Evolutionary conservation across 176 grass and related monocot species (phyloP).

Genomic region (Microstegium vimineum): DNA sequence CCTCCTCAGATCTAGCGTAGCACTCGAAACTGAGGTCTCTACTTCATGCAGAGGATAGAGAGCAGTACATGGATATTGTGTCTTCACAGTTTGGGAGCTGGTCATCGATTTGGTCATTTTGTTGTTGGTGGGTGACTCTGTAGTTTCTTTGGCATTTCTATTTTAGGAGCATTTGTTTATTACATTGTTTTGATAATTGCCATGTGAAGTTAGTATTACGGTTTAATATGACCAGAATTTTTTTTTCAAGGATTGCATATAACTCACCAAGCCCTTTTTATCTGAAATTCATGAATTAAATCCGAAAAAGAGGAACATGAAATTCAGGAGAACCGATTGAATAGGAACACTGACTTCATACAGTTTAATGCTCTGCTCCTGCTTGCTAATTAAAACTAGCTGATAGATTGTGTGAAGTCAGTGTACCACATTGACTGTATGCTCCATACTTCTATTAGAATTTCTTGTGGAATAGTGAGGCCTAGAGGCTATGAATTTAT

Average conservation of each 20-base stretch:
- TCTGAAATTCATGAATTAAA: background rate
- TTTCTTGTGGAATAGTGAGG: no score
- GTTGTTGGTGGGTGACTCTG: background rate
- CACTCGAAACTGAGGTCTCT: background rate
- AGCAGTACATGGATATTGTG: background rate
- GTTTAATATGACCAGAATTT: background rate
- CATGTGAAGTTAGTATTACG: background rate
- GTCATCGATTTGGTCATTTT: background rate
- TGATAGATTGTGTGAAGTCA: no score
- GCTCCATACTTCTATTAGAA: no score
- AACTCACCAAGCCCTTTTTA: background rate
- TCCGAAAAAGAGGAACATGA: background rate
- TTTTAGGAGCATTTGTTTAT: background rate
- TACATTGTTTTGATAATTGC: background rate
- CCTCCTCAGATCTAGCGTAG: no score
- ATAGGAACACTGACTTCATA: background rate
- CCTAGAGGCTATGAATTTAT: no score
- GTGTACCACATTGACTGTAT: no score
- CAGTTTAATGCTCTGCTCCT: no score
- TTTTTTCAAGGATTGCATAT: background rate
- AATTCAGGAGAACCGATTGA: background rate
- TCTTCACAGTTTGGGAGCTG: no score
- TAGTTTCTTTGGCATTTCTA: background rate
- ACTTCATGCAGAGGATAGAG: background rate
- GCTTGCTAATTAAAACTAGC: no score